phyloP scores from a whole-genome alignment of 805 yeast genomes.

The Zygotorulaspora chibaensis region DNA sequence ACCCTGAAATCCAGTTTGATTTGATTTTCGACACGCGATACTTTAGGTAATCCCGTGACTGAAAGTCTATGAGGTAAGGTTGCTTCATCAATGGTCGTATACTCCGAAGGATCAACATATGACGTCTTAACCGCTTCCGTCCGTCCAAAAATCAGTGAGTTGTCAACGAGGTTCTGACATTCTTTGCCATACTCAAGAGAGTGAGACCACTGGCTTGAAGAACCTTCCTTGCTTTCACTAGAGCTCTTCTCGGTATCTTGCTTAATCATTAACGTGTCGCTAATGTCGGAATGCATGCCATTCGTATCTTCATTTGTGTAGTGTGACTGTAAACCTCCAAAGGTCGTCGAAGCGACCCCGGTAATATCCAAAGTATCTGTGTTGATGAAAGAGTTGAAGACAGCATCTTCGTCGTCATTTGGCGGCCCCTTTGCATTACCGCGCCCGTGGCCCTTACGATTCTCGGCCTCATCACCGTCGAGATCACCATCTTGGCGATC shows the following conservation, averaged over 20 bases:
- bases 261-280: constrained; percentile 4
- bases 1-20: constrained; percentile 68
- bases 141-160: constrained; percentile 23
- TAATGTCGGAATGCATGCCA: constrained; percentile 4
- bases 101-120: constrained; percentile 26
- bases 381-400: constrained; percentile 25
- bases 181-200: constrained; percentile 11
- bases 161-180: constrained; percentile 20
- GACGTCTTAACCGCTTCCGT: constrained; percentile 19
- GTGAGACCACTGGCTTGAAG: constrained; percentile 2
- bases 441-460: not conserved
- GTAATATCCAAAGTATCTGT: constrained; percentile 19
- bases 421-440: constrained; percentile 1
- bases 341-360: not conserved
- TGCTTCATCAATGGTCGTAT: constrained; percentile 25
- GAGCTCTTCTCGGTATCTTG: not conserved
- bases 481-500: constrained; percentile 1
- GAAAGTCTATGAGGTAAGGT: constrained; percentile 43
- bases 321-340: not conserved
- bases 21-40: constrained; percentile 93
- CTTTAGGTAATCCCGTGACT: constrained; percentile 64
- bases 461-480: constrained; percentile 4
- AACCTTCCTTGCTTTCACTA: constrained; percentile 2
- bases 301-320: constrained; percentile 1
- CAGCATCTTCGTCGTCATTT: constrained; percentile 22